Percentiles rank a stretch among this genome's conserved stretches.
These are phyloP conservation scores for Sphagnurus paluster DNA, from an alignment of 1,284 basidiomycete genomes.

Conservation along the genomic window DNA sequence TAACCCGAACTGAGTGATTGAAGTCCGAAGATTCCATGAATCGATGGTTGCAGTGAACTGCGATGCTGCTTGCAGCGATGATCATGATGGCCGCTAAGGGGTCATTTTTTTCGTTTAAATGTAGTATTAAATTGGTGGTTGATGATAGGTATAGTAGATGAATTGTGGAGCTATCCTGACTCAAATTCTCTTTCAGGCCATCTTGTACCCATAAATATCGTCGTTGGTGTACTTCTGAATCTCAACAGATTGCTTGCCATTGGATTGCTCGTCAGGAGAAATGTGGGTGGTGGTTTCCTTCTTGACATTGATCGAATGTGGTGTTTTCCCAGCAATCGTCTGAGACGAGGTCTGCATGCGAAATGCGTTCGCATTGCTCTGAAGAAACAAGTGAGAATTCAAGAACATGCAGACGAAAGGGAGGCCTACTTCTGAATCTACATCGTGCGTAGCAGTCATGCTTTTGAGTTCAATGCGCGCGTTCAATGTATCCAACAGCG, in stretches of 20 bases:
- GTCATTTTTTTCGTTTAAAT: too few relatives aligned
- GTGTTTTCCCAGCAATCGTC: slow-evolving; percentile 25
- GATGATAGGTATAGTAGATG: too few relatives aligned
- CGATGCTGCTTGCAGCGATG: too few relatives aligned
- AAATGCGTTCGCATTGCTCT: slow-evolving; percentile 24
- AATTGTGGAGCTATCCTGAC: too few relatives aligned
- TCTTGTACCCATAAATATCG: slow-evolving; percentile 18
- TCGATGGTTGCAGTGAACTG: too few relatives aligned
- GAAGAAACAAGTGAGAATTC: background rate
- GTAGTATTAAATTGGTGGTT: too few relatives aligned
- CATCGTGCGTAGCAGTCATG: slow-evolving; percentile 27
- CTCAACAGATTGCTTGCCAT: too few relatives aligned
- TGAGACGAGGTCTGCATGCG: slow-evolving; percentile 33
- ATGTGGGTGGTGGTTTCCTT: slow-evolving; percentile 32
- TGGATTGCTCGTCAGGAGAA: slow-evolving; percentile 21
- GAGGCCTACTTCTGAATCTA: slow-evolving; percentile 31
- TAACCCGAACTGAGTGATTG: background rate
- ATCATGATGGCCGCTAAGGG: too few relatives aligned
- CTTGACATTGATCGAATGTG: slow-evolving; percentile 34
- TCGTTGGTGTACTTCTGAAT: slow-evolving; percentile 28
- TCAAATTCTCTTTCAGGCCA: too few relatives aligned
- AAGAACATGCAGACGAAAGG: background rate
- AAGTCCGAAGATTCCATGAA: too few relatives aligned
- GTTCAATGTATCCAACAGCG: slow-evolving; percentile 41
- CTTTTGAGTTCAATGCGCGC: slow-evolving; percentile 33